Percentiles rank a stretch among this genome's conserved stretches.
phyloP scores from a whole-genome alignment of 768 basidiomycete genomes.

The Daedalea quercina region DNA sequence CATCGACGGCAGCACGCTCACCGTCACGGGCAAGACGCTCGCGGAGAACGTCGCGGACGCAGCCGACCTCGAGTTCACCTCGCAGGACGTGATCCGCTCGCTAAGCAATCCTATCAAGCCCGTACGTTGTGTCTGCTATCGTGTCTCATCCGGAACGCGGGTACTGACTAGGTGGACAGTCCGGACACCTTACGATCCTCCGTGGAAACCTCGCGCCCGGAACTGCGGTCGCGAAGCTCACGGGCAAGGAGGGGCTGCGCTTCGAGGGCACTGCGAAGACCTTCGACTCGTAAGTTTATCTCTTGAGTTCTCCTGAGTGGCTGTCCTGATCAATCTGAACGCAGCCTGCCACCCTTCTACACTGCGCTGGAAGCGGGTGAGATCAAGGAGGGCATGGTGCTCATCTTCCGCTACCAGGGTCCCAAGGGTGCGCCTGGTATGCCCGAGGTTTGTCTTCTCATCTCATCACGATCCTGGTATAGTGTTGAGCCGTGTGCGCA shows the following conservation, averaged over 20 bases:
- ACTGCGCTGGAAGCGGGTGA: constrained; percentile 67
- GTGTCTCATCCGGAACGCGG: not conserved
- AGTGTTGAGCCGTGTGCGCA: constrained; percentile 7
- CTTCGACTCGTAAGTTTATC: constrained; percentile 51
- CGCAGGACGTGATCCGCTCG: constrained; percentile 70
- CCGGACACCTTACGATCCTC: constrained; percentile 83
- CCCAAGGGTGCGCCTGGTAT: constrained; percentile 90
- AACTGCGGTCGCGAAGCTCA: constrained; percentile 87
- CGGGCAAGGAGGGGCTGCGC: constrained; percentile 82
- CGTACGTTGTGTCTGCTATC: constrained; percentile 3
- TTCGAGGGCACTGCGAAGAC: constrained; percentile 82
- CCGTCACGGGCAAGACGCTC: constrained; percentile 87
- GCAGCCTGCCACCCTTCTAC: constrained; percentile 64
- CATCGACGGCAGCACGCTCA: constrained; percentile 77
- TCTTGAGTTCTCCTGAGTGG: too few relatives aligned
- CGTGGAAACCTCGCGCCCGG: constrained; percentile 86
- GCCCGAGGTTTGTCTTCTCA: constrained; percentile 53
- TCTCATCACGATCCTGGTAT: not conserved
- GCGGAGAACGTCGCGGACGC: constrained; percentile 83
- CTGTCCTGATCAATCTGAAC: too few relatives aligned
- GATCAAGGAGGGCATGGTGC: constrained; percentile 66
- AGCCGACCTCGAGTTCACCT: constrained; percentile 58
- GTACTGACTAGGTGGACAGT: constrained; percentile 19
- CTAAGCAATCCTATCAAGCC: constrained; percentile 77
- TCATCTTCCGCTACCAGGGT: constrained; percentile 85